A percentile compares a stretch with the other conserved stretches of the same genome.
Conservation (phyloP, 192 early-diverging fungal species). For the Coemansia sp. region DNA sequence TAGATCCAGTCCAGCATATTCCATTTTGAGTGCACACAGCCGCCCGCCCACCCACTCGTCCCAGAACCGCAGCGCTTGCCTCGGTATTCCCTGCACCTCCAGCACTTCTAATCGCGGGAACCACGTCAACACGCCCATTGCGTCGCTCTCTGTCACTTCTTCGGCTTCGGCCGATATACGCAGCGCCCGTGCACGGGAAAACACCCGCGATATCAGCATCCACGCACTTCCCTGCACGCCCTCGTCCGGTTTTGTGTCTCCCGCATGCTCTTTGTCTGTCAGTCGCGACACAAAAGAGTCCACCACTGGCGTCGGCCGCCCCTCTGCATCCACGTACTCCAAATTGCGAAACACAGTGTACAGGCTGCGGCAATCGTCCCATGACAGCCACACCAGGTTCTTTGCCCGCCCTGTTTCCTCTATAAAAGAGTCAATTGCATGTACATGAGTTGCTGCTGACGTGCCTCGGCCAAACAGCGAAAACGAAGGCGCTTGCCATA, state of each 20-base stretch:
- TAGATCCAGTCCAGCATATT: constrained; percentile 38
- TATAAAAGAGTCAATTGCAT: constrained; percentile 15
- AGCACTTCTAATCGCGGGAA: constrained; percentile 48
- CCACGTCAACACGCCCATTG: constrained; percentile 47
- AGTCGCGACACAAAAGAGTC: constrained; percentile 43
- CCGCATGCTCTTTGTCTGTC: constrained; percentile 6
- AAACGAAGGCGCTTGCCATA: constrained; percentile 31
- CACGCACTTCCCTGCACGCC: constrained; percentile 33
- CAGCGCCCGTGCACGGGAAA: constrained; percentile 45
- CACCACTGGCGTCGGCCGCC: constrained; percentile 42
- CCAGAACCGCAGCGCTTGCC: constrained; percentile 40
- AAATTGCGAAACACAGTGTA: constrained; percentile 28
- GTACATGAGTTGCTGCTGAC: constrained; percentile 6
- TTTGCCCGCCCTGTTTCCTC: constrained; percentile 1
- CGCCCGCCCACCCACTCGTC: constrained; percentile 23
- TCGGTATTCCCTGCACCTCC: constrained; percentile 43
- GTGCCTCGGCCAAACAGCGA: constrained; percentile 17
- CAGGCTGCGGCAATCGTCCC: constrained; percentile 46
- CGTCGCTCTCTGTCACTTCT: constrained; percentile 40
- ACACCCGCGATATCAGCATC: constrained; percentile 38
- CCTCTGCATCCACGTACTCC: constrained; percentile 41
- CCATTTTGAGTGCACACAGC: constrained; percentile 21
- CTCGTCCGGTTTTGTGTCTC: constrained; percentile 10
- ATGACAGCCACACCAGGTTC: constrained; percentile 45
- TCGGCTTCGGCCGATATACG: constrained; percentile 45